A percentile compares a stretch with the other conserved stretches of the same genome.
These are phyloP conservation scores for Pleurotus ostreatus DNA, from an alignment of 768 basidiomycete genomes.

Conservation along the genomic window DNA sequence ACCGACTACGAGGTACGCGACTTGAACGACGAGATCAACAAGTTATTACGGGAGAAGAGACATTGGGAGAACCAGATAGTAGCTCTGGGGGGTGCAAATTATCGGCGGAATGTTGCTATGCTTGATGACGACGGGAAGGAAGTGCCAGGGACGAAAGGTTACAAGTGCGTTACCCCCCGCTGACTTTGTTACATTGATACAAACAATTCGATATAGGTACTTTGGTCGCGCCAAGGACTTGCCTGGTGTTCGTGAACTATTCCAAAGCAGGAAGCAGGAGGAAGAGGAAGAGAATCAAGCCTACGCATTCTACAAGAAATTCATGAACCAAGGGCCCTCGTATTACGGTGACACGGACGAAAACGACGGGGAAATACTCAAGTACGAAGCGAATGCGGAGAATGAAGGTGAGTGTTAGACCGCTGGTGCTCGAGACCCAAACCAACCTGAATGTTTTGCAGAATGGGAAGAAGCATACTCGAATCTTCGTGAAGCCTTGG, in stretches of 20 bases:
- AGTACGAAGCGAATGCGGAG: slow-evolving; percentile 70
- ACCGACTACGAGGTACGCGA: slow-evolving; percentile 96
- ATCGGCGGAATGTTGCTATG: slow-evolving; percentile 91
- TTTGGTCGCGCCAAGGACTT: slow-evolving; percentile 96
- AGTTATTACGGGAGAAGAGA: slow-evolving; percentile 87
- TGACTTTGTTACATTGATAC: not conserved
- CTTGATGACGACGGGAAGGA: slow-evolving; percentile 93
- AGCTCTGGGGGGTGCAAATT: slow-evolving; percentile 94
- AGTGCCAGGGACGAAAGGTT: slow-evolving; percentile 94
- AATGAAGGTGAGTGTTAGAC: slow-evolving; percentile 53
- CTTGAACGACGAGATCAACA: slow-evolving; percentile 97
- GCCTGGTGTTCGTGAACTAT: slow-evolving; percentile 94
- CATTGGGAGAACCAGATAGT: slow-evolving; percentile 99
- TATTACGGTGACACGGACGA: slow-evolving; percentile 96
- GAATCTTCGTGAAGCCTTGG: slow-evolving; percentile 50
- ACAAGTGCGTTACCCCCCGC: slow-evolving; percentile 63
- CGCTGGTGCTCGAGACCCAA: too few species aligned
- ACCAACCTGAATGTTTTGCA: slow-evolving; percentile 17
- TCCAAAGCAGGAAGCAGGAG: slow-evolving; percentile 79
- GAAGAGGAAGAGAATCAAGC: slow-evolving; percentile 86
- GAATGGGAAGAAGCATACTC: slow-evolving; percentile 65
- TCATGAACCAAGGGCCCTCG: slow-evolving; percentile 77
- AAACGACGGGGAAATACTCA: slow-evolving; percentile 57
- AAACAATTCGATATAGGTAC: slow-evolving; percentile 49
- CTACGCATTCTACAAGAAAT: slow-evolving; percentile 78